Percentiles rank a stretch among this genome's conserved stretches.
phyloP scores from a whole-genome alignment of 805 yeast species.

The Starmerella asiatica region DNA sequence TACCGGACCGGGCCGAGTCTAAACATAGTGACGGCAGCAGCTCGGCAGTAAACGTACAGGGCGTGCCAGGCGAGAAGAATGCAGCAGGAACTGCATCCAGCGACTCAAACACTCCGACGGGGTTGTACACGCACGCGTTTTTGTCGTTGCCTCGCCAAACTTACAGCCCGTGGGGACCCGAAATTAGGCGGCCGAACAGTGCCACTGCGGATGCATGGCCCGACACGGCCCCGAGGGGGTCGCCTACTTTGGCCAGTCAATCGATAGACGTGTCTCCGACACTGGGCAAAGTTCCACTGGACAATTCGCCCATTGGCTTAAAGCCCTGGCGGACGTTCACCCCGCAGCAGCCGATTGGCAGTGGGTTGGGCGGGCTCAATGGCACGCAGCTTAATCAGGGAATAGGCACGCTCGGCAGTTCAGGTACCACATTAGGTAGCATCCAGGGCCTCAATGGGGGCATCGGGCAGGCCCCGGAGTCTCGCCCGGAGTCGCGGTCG shows the following conservation, averaged over 20 bases:
- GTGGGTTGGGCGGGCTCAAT: not conserved
- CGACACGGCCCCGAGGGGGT: slow-evolving; percentile 8
- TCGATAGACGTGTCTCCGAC: slow-evolving; percentile 4
- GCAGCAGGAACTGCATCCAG: not conserved
- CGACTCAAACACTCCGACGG: slow-evolving; percentile 3
- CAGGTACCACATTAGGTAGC: not conserved
- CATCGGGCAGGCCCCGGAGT: slow-evolving; percentile 18
- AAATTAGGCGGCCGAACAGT: slow-evolving; percentile 14
- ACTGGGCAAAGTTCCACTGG: slow-evolving; percentile 2
- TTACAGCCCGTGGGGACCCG: slow-evolving; percentile 17
- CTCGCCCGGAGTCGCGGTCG: not conserved
- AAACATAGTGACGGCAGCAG: too few relatives aligned
- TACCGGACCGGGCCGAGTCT: too few relatives aligned
- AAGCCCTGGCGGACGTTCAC: slow-evolving; percentile 17
- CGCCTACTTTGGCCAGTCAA: slow-evolving; percentile 3
- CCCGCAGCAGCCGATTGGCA: slow-evolving; percentile 9
- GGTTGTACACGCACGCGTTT: slow-evolving; percentile 21
- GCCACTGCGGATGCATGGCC: slow-evolving; percentile 18
- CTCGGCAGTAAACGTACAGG: too few relatives aligned
- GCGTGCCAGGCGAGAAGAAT: not conserved
- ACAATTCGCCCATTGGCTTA: slow-evolving; percentile 11
- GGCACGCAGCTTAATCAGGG: not conserved
- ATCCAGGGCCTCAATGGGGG: not conserved
- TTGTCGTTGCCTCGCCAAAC: slow-evolving; percentile 13
- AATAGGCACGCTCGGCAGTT: too few relatives aligned